Conservation (phyloP, 2,329 filamentous ascomycete species). For the Aspergillus novoparasiticus region DNA sequence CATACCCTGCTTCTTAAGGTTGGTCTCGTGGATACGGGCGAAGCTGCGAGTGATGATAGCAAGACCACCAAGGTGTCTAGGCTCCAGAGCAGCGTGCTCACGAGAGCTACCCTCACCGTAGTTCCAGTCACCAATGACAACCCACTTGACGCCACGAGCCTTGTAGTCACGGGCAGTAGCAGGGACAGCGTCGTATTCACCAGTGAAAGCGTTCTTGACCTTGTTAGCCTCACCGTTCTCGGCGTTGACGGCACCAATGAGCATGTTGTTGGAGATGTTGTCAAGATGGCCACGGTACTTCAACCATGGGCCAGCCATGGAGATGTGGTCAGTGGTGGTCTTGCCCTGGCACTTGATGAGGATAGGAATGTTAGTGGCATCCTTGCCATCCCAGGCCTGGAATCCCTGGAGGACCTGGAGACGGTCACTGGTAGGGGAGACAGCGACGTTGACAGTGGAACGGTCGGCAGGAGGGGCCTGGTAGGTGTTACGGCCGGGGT, state of each 20-base stretch:
- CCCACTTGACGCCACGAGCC: conserved; percentile 93
- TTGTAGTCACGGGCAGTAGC: conserved; percentile 98
- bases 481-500: conserved; percentile 90
- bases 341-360: conserved; percentile 96
- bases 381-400: conserved; percentile 87
- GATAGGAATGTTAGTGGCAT: conserved; percentile 80
- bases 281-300: conserved; percentile 99
- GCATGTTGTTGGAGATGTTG: conserved; percentile 99
- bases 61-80: conserved; percentile 92
- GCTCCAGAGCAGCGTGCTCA: conserved; percentile 97
- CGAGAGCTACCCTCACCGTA: conserved; percentile 97
- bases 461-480: conserved; percentile 89
- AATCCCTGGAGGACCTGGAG: conserved; percentile 91
- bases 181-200: conserved; percentile 84
- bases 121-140: conserved; percentile 99
- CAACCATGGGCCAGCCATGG: conserved; percentile 94
- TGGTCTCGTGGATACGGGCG: conserved; percentile 99
- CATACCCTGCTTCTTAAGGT: conserved; percentile 99
- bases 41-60: conserved; percentile 96
- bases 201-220: conserved; percentile 85
- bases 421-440: conserved; percentile 88
- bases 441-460: conserved; percentile 70
- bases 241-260: conserved; percentile 95
- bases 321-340: conserved; percentile 97
- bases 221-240: conserved; percentile 98